A percentile compares a stretch with the other conserved stretches of the same genome.
Conservation (phyloP, 805 yeast species). For the Komagataella pastoris region DNA sequence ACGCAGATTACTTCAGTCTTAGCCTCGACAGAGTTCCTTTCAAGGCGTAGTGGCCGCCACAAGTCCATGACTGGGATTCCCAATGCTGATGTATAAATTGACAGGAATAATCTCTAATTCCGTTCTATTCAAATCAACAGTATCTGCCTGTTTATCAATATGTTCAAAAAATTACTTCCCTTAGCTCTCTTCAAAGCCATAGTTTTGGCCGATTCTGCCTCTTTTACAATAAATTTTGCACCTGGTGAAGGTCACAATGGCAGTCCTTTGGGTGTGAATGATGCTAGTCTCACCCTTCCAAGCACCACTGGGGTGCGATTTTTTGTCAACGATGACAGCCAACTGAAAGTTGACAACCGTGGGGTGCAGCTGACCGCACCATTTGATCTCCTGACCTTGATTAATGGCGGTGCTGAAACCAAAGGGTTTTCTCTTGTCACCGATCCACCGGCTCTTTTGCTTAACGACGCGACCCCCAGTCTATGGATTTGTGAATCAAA, state of each 20-base stretch:
- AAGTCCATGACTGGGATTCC: background rate
- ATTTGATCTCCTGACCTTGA: background rate
- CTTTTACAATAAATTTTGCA: background rate
- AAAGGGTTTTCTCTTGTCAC: background rate
- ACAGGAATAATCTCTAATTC: conserved; percentile 4
- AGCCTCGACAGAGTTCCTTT: background rate
- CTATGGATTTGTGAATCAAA: background rate
- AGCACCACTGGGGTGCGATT: conserved; percentile 1
- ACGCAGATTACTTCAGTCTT: background rate
- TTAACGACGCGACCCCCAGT: background rate
- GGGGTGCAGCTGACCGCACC: background rate
- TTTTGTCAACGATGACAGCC: background rate
- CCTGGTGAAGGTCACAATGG: background rate
- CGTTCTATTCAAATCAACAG: background rate
- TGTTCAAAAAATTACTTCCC: background rate
- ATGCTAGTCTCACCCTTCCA: conserved; percentile 7
- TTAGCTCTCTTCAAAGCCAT: background rate
- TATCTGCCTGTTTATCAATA: background rate
- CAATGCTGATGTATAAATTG: background rate
- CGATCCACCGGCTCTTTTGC: background rate
- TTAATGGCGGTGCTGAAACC: background rate
- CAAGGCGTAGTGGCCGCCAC: background rate
- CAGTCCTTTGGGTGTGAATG: background rate
- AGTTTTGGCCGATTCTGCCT: background rate
- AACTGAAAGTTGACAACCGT: background rate